Conservation (phyloP, 768 basidiomycete species). For the Leccinum olivaceopallidum region DNA sequence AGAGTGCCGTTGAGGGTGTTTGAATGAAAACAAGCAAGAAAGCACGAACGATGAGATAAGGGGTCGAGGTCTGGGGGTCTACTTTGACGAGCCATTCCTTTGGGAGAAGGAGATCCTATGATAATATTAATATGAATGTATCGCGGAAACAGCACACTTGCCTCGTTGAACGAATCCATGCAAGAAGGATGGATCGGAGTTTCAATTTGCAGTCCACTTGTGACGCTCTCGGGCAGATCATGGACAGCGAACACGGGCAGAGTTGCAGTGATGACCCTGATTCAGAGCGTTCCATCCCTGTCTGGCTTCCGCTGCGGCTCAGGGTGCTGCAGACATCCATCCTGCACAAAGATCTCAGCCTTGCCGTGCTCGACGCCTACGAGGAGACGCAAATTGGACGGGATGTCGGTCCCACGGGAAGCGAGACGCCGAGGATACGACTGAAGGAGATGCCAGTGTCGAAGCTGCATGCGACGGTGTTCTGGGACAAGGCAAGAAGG, state of each 20-base stretch:
- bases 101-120: conserved; percentile 52
- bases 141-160: not conserved
- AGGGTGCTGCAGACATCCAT: conserved; percentile 40
- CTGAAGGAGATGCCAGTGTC: conserved; percentile 85
- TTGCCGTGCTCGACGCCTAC: conserved; percentile 64
- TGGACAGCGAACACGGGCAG: conserved; percentile 15
- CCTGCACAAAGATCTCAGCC: conserved; percentile 48
- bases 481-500: conserved; percentile 58
- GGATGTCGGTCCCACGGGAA: conserved; percentile 55
- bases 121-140: not conserved
- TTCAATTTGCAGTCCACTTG: conserved; percentile 10
- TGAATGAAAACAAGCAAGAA: conserved; percentile 7
- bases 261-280: conserved; percentile 43
- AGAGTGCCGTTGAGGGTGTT: conserved; percentile 4
- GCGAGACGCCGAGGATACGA: conserved; percentile 60
- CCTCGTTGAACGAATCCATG: conserved; percentile 50
- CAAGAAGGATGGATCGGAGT: conserved; percentile 20
- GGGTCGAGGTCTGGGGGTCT: conserved; percentile 56
- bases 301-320: conserved; percentile 46
- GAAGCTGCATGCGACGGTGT: conserved; percentile 75
- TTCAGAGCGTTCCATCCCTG: conserved; percentile 35
- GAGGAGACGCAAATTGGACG: conserved; percentile 74
- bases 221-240: conserved; percentile 1
- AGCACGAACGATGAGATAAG: conserved; percentile 70
- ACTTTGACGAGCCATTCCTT: conserved; percentile 78